These are phyloP conservation scores for Effrenium voratum DNA, from an alignment of 73 alveolate species.

Conservation along the genomic window DNA sequence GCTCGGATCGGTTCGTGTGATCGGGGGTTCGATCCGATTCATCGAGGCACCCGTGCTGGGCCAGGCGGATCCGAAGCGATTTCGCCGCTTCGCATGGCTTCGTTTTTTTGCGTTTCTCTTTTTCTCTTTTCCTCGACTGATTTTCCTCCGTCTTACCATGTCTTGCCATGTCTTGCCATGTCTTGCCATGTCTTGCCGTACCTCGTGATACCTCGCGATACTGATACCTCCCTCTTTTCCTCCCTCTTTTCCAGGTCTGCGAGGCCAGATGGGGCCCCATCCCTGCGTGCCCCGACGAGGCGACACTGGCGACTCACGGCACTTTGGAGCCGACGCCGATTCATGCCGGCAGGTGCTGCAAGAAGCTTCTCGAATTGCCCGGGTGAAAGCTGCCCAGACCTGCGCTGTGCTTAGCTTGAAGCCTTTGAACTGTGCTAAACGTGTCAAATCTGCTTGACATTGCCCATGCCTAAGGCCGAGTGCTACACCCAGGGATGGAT, in stretches of 20 bases:
- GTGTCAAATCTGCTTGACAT: too few relatives aligned
- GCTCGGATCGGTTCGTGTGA: background rate
- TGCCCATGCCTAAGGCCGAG: too few relatives aligned
- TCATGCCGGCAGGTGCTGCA: background rate
- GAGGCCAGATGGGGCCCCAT: constrained; percentile 91
- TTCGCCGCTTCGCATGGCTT: background rate
- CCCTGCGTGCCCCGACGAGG: constrained; percentile 67
- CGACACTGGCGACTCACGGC: background rate
- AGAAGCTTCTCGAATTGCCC: constrained; percentile 57
- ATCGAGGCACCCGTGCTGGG: constrained; percentile 18
- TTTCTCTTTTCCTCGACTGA: background rate
- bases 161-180: background rate
- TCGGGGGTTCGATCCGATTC: background rate
- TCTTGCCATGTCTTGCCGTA: background rate
- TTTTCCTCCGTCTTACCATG: too few relatives aligned
- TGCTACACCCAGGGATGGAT: too few relatives aligned
- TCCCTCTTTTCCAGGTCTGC: constrained; percentile 63
- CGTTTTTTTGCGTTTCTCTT: background rate
- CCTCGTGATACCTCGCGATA: background rate
- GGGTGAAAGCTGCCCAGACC: constrained; percentile 55
- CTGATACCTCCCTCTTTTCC: too few relatives aligned
- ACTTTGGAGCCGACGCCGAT: background rate
- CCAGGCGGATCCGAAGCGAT: background rate
- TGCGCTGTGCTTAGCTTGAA: background rate
- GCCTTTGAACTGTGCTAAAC: too few relatives aligned